Evolutionary conservation across 208 protist genomes (phyloP).

Genomic region (Angomonas deanei): DNA sequence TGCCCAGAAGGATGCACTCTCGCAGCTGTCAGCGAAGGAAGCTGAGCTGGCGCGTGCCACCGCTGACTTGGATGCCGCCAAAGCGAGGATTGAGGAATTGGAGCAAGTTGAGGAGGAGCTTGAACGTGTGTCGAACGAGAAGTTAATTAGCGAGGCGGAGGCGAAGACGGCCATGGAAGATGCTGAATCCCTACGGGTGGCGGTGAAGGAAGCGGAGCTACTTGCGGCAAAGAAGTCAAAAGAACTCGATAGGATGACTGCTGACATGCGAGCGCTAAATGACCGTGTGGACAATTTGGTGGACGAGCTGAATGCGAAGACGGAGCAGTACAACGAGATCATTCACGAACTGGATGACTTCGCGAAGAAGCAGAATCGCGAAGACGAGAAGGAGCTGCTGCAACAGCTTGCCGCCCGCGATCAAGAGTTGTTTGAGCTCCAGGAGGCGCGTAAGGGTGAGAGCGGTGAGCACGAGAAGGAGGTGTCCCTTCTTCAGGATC

Average conservation of each 20-base stretch:
- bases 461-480: conserved; percentile 49
- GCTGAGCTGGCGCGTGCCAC: background rate
- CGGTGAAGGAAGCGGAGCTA: conserved; percentile 15
- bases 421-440: too few species aligned
- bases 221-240: conserved; percentile 3
- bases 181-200: conserved; percentile 4
- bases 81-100: too few species aligned
- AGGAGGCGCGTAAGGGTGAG: too few species aligned
- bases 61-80: too few species aligned
- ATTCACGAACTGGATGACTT: conserved; percentile 9
- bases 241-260: too few species aligned
- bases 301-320: background rate
- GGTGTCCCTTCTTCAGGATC: conserved; percentile 48
- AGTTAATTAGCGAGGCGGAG: background rate
- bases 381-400: too few species aligned
- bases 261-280: too few species aligned
- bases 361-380: conserved; percentile 18
- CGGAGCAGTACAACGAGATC: too few species aligned
- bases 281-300: background rate
- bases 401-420: too few species aligned
- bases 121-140: background rate
- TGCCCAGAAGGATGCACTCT: too few species aligned
- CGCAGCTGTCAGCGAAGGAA: too few species aligned
- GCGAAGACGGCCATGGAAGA: conserved; percentile 15
- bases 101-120: background rate